A percentile compares a stretch with the other conserved stretches of the same genome.
phyloP scores from a whole-genome alignment of 1,284 basidiomycete species.

The Lentinula novae-zelandiae region DNA sequence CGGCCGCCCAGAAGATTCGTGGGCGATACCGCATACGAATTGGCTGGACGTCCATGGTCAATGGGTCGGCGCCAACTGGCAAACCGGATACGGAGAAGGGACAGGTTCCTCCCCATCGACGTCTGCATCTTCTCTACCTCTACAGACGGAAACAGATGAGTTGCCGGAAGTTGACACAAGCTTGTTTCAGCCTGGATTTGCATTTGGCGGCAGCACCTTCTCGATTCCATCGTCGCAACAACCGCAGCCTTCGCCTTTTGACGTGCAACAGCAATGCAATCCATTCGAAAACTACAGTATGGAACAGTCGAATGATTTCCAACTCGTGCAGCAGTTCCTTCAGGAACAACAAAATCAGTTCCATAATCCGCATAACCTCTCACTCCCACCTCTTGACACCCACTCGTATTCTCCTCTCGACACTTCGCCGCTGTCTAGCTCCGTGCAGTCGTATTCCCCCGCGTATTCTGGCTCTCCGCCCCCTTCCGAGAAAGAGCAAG shows the following conservation, averaged over 20 bases:
- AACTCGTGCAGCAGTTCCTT: not conserved
- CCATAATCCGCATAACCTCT: not conserved
- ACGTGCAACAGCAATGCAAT: constrained; percentile 4
- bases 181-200: constrained; percentile 39
- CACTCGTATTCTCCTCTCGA: constrained; percentile 13
- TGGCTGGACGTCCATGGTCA: constrained; percentile 1
- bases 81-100: not conserved
- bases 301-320: not conserved
- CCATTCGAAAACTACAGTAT: constrained; percentile 1
- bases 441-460: constrained; percentile 18
- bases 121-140: constrained; percentile 21
- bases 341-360: constrained; percentile 1
- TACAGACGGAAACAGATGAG: constrained; percentile 38
- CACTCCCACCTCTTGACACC: constrained; percentile 21
- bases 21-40: not conserved
- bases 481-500: constrained; percentile 27
- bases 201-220: constrained; percentile 28
- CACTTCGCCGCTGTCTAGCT: constrained; percentile 28
- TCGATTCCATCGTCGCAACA: constrained; percentile 15
- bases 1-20: constrained; percentile 2
- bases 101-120: constrained; percentile 1
- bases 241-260: constrained; percentile 16
- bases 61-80: constrained; percentile 2
- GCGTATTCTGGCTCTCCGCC: constrained; percentile 44
- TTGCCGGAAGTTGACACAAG: constrained; percentile 49